Evolutionary conservation across 164 flowering plant species (phyloP).

Genomic region (Annona squamosa): DNA sequence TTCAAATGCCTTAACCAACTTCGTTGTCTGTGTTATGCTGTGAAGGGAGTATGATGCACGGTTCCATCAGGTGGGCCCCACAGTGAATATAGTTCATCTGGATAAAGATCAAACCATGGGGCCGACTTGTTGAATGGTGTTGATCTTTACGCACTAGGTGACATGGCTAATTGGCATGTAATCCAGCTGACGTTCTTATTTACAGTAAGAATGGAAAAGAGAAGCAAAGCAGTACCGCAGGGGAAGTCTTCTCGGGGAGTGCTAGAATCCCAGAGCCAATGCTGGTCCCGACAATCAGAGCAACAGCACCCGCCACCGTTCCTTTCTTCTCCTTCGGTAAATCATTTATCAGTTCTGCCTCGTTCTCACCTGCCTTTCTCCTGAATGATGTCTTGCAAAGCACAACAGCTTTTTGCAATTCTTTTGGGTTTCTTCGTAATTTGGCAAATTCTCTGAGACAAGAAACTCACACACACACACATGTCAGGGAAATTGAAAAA

Average conservation of each 20-base stretch:
- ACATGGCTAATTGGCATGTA: not conserved
- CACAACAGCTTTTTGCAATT: conserved; percentile 1
- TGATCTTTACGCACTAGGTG: not conserved
- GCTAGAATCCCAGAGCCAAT: conserved; percentile 81
- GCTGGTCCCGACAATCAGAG: conserved; percentile 70
- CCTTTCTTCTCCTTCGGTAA: conserved; percentile 36
- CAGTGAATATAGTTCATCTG: not conserved
- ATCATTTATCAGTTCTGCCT: conserved; percentile 8
- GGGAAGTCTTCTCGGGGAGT: conserved; percentile 64
- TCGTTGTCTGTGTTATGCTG: too few species aligned
- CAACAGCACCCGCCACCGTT: conserved; percentile 59
- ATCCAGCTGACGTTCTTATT: not conserved
- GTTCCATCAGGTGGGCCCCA: not conserved
- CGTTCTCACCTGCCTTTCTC: conserved; percentile 12
- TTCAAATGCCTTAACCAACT: not conserved
- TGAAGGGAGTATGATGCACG: not conserved
- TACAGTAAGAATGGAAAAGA: not conserved
- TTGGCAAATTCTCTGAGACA: not conserved
- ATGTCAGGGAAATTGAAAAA: not conserved
- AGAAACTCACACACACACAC: conserved; percentile 10
- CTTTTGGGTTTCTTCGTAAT: conserved; percentile 6
- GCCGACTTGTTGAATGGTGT: not conserved
- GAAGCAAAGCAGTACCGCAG: conserved; percentile 43
- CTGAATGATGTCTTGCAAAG: conserved; percentile 12
- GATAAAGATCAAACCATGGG: not conserved